Conservation (phyloP, 305 asterid species). For the Ilex paraguariensis region DNA sequence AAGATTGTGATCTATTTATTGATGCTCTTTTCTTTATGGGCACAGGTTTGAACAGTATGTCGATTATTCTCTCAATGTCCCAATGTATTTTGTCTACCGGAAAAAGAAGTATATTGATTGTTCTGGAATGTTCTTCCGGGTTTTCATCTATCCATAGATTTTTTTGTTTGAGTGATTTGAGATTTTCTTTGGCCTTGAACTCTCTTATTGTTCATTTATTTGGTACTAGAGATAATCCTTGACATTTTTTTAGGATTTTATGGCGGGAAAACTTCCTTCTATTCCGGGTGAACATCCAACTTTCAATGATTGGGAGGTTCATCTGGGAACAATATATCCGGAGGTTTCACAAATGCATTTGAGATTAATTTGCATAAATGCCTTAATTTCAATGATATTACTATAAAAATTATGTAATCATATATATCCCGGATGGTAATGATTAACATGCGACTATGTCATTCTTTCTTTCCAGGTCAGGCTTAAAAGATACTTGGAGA, state of each 20-base stretch:
- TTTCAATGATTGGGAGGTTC: slow-evolving; percentile 95
- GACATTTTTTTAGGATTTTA: slow-evolving; percentile 57
- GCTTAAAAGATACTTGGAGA: slow-evolving; percentile 93
- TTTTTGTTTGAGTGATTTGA: slow-evolving; percentile 5
- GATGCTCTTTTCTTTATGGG: too few relatives aligned
- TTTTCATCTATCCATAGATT: slow-evolving; percentile 12
- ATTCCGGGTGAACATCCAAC: slow-evolving; percentile 89
- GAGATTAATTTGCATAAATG: slow-evolving; percentile 16
- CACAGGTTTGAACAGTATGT: slow-evolving; percentile 91
- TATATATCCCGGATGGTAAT: too few relatives aligned
- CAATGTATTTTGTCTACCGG: slow-evolving; percentile 94
- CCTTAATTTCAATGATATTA: background rate
- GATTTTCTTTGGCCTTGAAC: background rate
- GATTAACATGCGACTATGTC: too few relatives aligned
- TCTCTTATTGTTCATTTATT: background rate
- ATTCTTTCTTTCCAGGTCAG: slow-evolving; percentile 55
- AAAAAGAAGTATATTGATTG: slow-evolving; percentile 68
- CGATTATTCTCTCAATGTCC: slow-evolving; percentile 94
- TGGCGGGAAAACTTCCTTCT: slow-evolving; percentile 83
- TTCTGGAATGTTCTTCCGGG: slow-evolving; percentile 92
- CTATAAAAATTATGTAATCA: too few relatives aligned
- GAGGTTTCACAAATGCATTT: slow-evolving; percentile 45
- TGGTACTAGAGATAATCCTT: background rate
- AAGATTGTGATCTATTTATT: too few relatives aligned
- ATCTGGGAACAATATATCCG: slow-evolving; percentile 86